Evolutionary conservation across 768 basidiomycete species (phyloP), one percentile per base, ranked within the genome.

Genomic region (Gyrodon lividus): DNA sequence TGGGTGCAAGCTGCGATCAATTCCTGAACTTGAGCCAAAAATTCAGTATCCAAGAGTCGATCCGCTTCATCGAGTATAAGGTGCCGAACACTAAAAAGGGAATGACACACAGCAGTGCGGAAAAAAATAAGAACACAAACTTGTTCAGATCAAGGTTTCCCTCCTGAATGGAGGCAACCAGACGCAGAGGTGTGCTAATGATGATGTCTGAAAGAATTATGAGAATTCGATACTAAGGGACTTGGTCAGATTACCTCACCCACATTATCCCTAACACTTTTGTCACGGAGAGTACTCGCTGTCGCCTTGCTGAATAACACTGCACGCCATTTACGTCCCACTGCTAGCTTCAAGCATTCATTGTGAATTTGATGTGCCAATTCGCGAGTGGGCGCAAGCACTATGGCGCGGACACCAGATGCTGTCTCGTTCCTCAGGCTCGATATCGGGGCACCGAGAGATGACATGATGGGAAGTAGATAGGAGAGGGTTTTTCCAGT

Each of bases 401-500:
- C 74, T 19, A 99, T 52, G 2, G 89, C 90, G 50, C 91, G 79
- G 16, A 84, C 83, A 49, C 89, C 93, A 26, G 63, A 68, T 16
- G 81, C 82, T 28, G 66, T 56, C 16, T 77, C 70, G 23, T 57
- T 55, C 48, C 77, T 76, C 33, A 73, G 64, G 50, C 74, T 78
- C 26, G 82, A 72, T 8, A 76, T 65, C 6, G 90, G 90, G 4
- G 75, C 67, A 13, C 70, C 71, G 6, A 92, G 70, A 16, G 74
- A 68, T 10, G 82, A 73, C 52, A 98, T 79, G 20, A 92, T 76
- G 0, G 97, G 95, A 14, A 97, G 71, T 13, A 97, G 76, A 69
- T 98, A 99, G 0, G 94, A 82, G 6, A 98, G 76, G 0, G 97
- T 99, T 74, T 99, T 99, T 53, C 97, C 97, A 9, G 92, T 95